Conservation (phyloP, 2,329 filamentous ascomycete genomes). For the Massarina eburnea region DNA sequence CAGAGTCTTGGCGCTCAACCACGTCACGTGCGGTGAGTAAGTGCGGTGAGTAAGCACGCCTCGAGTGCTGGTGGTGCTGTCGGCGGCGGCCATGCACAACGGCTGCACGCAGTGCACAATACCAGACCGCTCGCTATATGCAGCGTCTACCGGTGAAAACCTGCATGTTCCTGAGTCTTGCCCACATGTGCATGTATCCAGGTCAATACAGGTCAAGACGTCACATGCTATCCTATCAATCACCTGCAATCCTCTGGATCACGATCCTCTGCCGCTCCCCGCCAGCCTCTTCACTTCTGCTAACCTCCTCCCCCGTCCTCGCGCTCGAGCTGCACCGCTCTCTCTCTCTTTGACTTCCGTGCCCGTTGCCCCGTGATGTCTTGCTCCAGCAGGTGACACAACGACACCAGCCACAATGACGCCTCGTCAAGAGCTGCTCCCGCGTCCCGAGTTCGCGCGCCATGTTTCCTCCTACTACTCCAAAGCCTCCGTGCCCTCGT, state of each 20-base stretch:
- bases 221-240: not conserved
- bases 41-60: too few relatives aligned
- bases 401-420: constrained; percentile 25
- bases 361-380: constrained; percentile 14
- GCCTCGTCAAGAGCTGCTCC: constrained; percentile 27
- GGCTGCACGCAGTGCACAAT: too few relatives aligned
- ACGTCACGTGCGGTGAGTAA: too few relatives aligned
- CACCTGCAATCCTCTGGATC: not conserved
- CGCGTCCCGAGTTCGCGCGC: constrained; percentile 28
- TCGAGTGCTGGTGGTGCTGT: too few relatives aligned
- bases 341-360: not conserved
- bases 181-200: too few relatives aligned
- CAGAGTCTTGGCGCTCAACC: too few relatives aligned
- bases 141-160: too few relatives aligned
- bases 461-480: constrained; percentile 36
- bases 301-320: not conserved
- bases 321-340: not conserved
- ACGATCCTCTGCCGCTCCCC: not conserved
- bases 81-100: too few relatives aligned
- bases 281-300: not conserved
- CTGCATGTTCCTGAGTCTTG: too few relatives aligned
- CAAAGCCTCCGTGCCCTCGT: constrained; percentile 37
- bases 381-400: constrained; percentile 24
- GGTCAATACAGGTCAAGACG: not conserved
- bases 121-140: too few relatives aligned